Evolutionary conservation across 169 alveolate genomes (phyloP), one percentile per base, ranked within the genome.

Genomic region (Theileria annulata): DNA sequence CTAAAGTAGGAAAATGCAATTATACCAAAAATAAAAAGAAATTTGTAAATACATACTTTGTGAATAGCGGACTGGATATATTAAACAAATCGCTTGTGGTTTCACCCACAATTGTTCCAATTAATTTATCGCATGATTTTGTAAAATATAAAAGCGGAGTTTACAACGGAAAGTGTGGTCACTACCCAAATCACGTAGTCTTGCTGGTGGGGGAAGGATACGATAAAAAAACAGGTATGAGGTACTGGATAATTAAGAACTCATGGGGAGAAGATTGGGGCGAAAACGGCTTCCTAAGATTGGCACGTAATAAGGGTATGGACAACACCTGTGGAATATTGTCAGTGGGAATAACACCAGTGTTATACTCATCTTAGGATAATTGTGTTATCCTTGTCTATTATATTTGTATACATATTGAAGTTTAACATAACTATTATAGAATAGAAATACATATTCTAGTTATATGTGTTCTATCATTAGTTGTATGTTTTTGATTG

Each of bases 221-320:
- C 51, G 87, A 79, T 28, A 23, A 48, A 56, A 27, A 77, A 21
- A 49, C 37, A 37, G 71, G 77, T 30, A 15, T 23, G 25, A 81
- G 80, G 75, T 92, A 87, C 81, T 92, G 95, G 93, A 73, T 87
- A 13, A 64, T 92, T 27, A 86, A 87, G 67, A 92, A 92, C 83
- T 88, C 95, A 10, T 92, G 96, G 96, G 94, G 96, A 17, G 17
- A 64, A 17, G 75, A 59, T 19, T 92, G 96, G 96, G 96, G 96
- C 27, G 92, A 92, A 4, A 67, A 69, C n/a, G 96, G 96, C 5
- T 92, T 84, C 77, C 84, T 90, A 59, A 93, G 86, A 73, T 58
- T 93, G 56, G 86, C 71, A 33, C 71, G 90, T 6, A 69, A 84
- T 4, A 63, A 58, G 80, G 75, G 28, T 0, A 75, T 64, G 30